Percentiles rank a stretch among this genome's conserved stretches.
These are phyloP conservation scores for Kodamaea anthophila DNA, from an alignment of 1,139 yeast species.

Conservation along the genomic window DNA sequence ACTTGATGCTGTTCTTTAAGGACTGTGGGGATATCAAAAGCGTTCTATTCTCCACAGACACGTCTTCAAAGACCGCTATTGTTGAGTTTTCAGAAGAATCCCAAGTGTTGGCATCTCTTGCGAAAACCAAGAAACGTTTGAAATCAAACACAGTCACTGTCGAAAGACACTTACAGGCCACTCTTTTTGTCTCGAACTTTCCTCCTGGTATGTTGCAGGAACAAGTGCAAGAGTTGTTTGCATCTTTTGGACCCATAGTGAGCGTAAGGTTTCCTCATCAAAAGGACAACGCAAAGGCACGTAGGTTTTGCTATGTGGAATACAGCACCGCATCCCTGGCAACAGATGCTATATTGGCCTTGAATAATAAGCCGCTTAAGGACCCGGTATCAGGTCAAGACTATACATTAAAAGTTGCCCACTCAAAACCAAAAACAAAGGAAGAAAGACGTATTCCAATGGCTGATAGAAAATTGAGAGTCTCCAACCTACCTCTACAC, in stretches of 20 bases:
- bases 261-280: slow-evolving; percentile 67
- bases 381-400: slow-evolving; percentile 15
- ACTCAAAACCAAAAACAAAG: slow-evolving; percentile 47
- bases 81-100: slow-evolving; percentile 50
- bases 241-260: slow-evolving; percentile 38
- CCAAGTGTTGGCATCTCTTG: slow-evolving; percentile 55
- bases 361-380: slow-evolving; percentile 32
- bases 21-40: slow-evolving; percentile 52
- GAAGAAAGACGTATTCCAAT: slow-evolving; percentile 35
- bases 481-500: slow-evolving; percentile 46
- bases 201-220: slow-evolving; percentile 50
- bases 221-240: slow-evolving; percentile 39
- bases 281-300: slow-evolving; percentile 39
- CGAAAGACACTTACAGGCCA: slow-evolving; percentile 36
- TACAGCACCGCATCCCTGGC: slow-evolving; percentile 44
- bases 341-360: slow-evolving; percentile 32
- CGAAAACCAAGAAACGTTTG: slow-evolving; percentile 48
- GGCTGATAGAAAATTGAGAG: slow-evolving; percentile 50
- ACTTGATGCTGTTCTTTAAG: slow-evolving; percentile 39
- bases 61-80: slow-evolving; percentile 27
- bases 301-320: slow-evolving; percentile 78
- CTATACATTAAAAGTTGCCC: slow-evolving; percentile 44
- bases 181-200: slow-evolving; percentile 67
- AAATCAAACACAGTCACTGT: slow-evolving; percentile 42
- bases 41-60: slow-evolving; percentile 24